Evolutionary conservation across 2,329 filamentous ascomycete genomes (phyloP).

Genomic region (Oidium heveae): DNA sequence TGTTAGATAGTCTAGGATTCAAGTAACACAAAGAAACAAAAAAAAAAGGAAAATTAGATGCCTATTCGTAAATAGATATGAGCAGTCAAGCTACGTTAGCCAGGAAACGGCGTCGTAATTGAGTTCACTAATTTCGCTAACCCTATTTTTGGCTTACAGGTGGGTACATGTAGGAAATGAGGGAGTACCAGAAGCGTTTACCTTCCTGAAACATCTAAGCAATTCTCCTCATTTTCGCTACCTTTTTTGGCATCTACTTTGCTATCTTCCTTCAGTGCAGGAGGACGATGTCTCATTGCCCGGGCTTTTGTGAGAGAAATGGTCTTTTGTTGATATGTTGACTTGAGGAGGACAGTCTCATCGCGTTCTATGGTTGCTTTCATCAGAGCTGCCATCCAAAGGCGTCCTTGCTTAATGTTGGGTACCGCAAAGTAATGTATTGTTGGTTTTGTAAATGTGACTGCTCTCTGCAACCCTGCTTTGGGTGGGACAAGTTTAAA

Average conservation of each 20-base stretch:
- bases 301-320: slow-evolving; percentile 77
- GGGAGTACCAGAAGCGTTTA: no score
- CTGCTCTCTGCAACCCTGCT: slow-evolving; percentile 61
- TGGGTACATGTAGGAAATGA: no score
- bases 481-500: slow-evolving; percentile 93
- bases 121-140: no score
- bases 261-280: slow-evolving; percentile 33
- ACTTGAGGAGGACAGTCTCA: slow-evolving; percentile 51
- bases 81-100: no score
- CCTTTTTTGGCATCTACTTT: slow-evolving; percentile 12
- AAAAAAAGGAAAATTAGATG: no score
- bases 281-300: slow-evolving; percentile 69
- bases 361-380: slow-evolving; percentile 97
- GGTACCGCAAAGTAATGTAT: slow-evolving; percentile 96
- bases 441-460: slow-evolving; percentile 92
- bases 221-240: slow-evolving; percentile 11
- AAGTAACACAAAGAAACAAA: no score
- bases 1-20: no score
- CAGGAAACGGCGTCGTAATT: no score
- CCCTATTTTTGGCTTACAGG: no score
- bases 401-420: slow-evolving; percentile 59
- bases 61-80: no score
- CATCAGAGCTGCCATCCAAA: slow-evolving; percentile 98
- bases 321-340: slow-evolving; percentile 90
- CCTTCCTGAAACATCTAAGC: slow-evolving; percentile 13